phyloP scores from a whole-genome alignment of 2,329 filamentous ascomycete genomes.

The Magnaporthales sp. region DNA sequence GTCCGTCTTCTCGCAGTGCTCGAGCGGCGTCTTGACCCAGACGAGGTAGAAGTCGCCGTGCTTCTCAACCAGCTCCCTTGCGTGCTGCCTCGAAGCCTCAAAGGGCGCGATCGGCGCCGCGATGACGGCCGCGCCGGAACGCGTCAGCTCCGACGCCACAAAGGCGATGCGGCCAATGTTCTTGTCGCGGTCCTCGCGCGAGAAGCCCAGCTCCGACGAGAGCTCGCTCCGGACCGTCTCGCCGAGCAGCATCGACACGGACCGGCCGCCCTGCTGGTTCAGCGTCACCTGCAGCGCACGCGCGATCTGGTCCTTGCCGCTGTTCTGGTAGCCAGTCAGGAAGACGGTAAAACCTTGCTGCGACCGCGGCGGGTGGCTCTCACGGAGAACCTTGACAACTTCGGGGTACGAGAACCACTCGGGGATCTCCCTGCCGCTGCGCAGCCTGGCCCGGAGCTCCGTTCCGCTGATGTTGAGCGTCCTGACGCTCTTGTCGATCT shows the following conservation, averaged over 20 bases:
- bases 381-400: conserved; percentile 90
- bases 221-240: conserved; percentile 93
- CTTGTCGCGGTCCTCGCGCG: conserved; percentile 79
- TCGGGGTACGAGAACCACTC: conserved; percentile 99
- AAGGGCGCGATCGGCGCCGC: conserved; percentile 94
- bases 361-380: conserved; percentile 87
- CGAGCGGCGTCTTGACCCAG: conserved; percentile 87
- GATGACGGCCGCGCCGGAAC: conserved; percentile 88
- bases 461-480: conserved; percentile 83
- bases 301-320: conserved; percentile 92
- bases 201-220: conserved; percentile 92
- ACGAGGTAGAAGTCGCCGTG: conserved; percentile 89
- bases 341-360: conserved; percentile 97
- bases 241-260: conserved; percentile 87
- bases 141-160: conserved; percentile 89
- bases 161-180: conserved; percentile 97
- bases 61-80: conserved; percentile 79
- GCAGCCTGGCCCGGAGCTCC: conserved; percentile 85
- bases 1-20: conserved; percentile 92
- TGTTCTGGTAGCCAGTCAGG: conserved; percentile 94
- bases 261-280: conserved; percentile 94
- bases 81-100: conserved; percentile 65
- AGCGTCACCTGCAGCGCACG: conserved; percentile 93
- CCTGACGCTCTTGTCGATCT: conserved; percentile 74
- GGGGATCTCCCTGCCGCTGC: conserved; percentile 88